Conservation (phyloP, 2,329 filamentous ascomycete genomes). For the Balansia obtecta region DNA sequence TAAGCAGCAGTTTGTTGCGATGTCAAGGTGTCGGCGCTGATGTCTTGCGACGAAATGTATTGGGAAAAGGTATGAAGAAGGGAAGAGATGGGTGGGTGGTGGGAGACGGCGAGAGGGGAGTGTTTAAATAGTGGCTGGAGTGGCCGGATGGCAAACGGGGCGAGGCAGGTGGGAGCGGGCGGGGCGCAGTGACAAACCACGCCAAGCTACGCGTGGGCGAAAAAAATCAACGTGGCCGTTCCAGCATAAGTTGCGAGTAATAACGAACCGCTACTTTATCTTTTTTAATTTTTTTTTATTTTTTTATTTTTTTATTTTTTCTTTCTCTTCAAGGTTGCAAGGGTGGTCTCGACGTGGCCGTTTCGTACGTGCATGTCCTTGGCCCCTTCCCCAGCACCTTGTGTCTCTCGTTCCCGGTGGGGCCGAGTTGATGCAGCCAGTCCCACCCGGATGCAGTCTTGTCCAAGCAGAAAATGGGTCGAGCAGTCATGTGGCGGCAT, state of each 20-base stretch:
- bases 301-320: no score
- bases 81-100: constrained; percentile 4
- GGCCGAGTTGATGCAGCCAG: constrained; percentile 2
- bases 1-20: constrained; percentile 4
- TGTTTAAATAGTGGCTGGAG: constrained; percentile 19
- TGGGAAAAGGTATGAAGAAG: background rate
- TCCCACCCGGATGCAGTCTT: constrained; percentile 4
- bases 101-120: constrained; percentile 12
- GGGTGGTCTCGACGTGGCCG: no score
- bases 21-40: constrained; percentile 5
- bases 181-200: constrained; percentile 17
- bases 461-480: background rate
- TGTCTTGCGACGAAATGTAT: constrained; percentile 5
- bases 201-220: no score
- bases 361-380: no score
- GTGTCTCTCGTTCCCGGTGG: constrained; percentile 8
- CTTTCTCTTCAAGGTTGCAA: no score
- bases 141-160: constrained; percentile 9
- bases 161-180: constrained; percentile 5
- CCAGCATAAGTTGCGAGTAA: no score
- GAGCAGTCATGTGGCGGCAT: constrained; percentile 4
- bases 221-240: no score
- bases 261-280: no score
- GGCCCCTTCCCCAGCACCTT: background rate
- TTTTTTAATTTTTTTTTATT: no score